Base-by-base conservation (phyloP, 176 grass and related monocot species). In the Avena eriantha region DNA sequence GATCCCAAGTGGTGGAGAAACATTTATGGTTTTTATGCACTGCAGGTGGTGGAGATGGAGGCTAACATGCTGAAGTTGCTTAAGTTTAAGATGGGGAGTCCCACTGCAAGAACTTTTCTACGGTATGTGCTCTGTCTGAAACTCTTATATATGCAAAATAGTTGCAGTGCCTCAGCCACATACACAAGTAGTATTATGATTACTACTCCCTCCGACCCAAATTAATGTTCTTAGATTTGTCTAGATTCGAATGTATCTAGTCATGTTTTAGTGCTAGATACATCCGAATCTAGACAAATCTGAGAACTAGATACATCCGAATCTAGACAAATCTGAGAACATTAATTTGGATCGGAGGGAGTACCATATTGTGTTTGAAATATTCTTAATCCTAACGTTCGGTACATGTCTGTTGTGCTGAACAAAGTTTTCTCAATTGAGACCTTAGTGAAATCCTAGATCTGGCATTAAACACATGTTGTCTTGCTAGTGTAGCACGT, bases 41-140 rank as follows among this genome's bases (percentile, higher is more conserved):
- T 59, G 2, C 70, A 94, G 93, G 60, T 95, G 33, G 82, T 90
- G 18, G 50, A 88, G 60, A 92, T 95, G 90, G 88, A 95, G 88
- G 70, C 58, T 43, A 29, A 84, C n/a, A 78, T 88, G 35, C 73
- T 95, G 12, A 86, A 83, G 43, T 65, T 61, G 77, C 83, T 95
- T 48, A 80, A 81, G 4, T 90, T 84, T 88, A 31, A 86, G 21
- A 31, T 90, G 33, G 87, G 85, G 24, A 79, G 77, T 59, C 93
- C 93, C 59, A 95, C 93, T 9, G 69, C 86, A 61, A 83, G 73
- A 71, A 92, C 82, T 47, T 92, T 95, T 80, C 69, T 95, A 69
- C 49, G 85, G 90, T 92, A 81, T 73, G 47, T 78, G 3, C 43
- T 78, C 33, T 33, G 33, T 66, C 35, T 50, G 43, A 2, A 3